Evolutionary conservation across 2,329 filamentous ascomycete genomes (phyloP).

Genomic region (Coniochaeta sp.): DNA sequence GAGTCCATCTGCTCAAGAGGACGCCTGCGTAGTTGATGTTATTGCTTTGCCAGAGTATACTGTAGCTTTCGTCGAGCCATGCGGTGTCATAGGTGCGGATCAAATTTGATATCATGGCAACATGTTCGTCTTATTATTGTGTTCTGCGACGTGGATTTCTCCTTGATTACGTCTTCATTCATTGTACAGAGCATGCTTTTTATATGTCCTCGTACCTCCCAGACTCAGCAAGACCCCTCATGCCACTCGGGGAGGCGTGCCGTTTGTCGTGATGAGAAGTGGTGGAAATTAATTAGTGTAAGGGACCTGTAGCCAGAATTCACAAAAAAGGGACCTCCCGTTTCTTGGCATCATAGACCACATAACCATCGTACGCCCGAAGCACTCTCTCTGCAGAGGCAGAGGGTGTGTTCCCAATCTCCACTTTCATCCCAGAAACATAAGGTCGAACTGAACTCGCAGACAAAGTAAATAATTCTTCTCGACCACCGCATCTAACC

Average conservation of each 20-base stretch:
- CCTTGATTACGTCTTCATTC: background rate
- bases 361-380: background rate
- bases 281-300: background rate
- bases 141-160: background rate
- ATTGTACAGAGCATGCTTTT: background rate
- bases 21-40: background rate
- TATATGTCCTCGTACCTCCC: background rate
- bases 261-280: background rate
- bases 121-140: background rate
- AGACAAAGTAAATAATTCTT: background rate
- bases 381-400: background rate
- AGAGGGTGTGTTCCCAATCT: background rate
- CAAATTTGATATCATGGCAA: background rate
- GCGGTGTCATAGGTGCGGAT: background rate
- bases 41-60: background rate
- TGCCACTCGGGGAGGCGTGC: background rate
- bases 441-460: background rate
- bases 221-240: background rate
- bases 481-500: background rate
- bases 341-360: background rate
- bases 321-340: background rate
- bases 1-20: background rate
- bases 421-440: background rate
- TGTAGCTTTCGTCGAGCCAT: background rate
- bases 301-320: background rate